phyloP scores from a whole-genome alignment of 495 filamentous ascomycete species.

The Pyrenula massariospora region DNA sequence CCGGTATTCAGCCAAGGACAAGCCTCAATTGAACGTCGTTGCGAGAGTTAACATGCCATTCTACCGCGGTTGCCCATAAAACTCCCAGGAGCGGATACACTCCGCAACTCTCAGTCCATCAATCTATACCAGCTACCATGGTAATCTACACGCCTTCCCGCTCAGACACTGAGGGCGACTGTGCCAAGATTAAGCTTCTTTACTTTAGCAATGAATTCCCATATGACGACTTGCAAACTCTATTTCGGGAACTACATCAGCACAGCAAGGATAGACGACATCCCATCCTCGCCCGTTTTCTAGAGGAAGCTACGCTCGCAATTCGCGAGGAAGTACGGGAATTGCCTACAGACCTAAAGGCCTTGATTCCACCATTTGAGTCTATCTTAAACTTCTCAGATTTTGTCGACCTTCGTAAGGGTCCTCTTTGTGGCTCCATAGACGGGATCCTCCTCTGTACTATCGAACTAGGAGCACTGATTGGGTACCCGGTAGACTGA shows the following conservation, averaged over 20 bases:
- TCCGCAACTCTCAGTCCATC: no score
- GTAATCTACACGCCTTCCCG: background rate
- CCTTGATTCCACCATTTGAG: conserved; percentile 24
- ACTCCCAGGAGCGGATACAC: no score
- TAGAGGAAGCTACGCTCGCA: conserved; percentile 21
- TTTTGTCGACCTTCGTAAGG: conserved; percentile 14
- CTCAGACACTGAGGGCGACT: background rate
- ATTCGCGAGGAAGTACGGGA: conserved; percentile 22
- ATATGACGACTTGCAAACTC: conserved; percentile 21
- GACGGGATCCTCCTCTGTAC: conserved; percentile 24
- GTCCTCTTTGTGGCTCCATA: conserved; percentile 21
- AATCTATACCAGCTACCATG: background rate
- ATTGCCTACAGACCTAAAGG: conserved; percentile 13
- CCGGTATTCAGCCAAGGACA: no score
- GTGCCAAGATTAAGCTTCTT: conserved; percentile 14
- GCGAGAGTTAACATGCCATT: no score
- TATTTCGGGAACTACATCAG: conserved; percentile 26
- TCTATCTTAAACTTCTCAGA: conserved; percentile 22
- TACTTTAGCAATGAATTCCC: conserved; percentile 34
- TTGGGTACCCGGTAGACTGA: conserved; percentile 17
- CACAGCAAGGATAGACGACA: conserved; percentile 26
- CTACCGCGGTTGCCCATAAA: no score
- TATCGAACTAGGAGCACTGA: conserved; percentile 22
- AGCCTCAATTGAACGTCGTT: no score
- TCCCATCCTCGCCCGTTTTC: conserved; percentile 20